A percentile compares a stretch with the other conserved stretches of the same genome.
Evolutionary conservation across 1,284 basidiomycete genomes (phyloP).

Genomic region (Thecaphora thlaspeos): DNA sequence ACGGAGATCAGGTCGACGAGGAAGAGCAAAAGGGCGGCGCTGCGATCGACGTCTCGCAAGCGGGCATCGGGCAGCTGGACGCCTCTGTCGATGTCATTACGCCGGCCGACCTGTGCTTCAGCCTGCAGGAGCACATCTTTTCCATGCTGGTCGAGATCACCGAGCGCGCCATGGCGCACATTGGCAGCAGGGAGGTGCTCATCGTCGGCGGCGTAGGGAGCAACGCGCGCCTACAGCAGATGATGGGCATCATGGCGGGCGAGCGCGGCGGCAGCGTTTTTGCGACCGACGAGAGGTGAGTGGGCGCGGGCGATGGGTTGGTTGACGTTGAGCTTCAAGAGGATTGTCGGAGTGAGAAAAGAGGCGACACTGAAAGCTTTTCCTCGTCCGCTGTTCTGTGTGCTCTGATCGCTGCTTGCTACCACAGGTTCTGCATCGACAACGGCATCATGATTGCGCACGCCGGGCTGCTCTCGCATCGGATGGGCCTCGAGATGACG

Average conservation of each 20-base stretch:
- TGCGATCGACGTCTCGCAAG: conserved; percentile 22
- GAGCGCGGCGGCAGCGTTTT: conserved; percentile 89
- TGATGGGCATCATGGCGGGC: conserved; percentile 96
- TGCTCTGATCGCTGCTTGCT: too few species aligned
- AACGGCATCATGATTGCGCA: conserved; percentile 99
- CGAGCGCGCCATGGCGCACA: conserved; percentile 98
- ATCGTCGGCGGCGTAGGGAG: conserved; percentile 93
- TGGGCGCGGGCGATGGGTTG: conserved; percentile 60
- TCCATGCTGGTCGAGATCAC: conserved; percentile 99
- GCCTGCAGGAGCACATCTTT: conserved; percentile 93
- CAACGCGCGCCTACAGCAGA: conserved; percentile 88
- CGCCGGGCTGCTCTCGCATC: conserved; percentile 83
- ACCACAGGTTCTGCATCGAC: conserved; percentile 86
- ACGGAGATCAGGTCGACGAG: conserved; percentile 6
- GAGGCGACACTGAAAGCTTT: too few species aligned
- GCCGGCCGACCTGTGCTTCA: conserved; percentile 91
- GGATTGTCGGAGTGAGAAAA: too few species aligned
- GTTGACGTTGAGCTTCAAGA: too few species aligned
- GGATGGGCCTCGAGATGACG: conserved; percentile 70
- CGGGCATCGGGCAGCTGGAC: conserved; percentile 18
- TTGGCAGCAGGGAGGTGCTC: conserved; percentile 89
- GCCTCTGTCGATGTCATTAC: conserved; percentile 65
- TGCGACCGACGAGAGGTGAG: conserved; percentile 81
- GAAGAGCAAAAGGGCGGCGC: neutral
- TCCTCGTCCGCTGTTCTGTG: too few species aligned